Evolutionary conservation across 768 basidiomycete genomes (phyloP).

Genomic region (Suillus paluster): DNA sequence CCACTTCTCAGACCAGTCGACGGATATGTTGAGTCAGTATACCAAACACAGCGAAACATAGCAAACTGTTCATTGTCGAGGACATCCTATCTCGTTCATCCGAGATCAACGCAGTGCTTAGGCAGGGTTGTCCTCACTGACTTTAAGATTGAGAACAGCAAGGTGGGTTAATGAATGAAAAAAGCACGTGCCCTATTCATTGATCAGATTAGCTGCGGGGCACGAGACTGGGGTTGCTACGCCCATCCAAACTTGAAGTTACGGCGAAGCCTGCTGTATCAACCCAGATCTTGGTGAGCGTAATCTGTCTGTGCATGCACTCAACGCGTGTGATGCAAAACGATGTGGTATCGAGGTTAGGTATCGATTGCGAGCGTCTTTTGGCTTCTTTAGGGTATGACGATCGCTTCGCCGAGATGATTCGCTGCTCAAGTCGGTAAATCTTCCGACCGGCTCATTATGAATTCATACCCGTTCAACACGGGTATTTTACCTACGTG

Average conservation of each 20-base stretch:
- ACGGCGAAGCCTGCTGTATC: background rate
- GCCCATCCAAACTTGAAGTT: background rate
- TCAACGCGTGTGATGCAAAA: too few relatives aligned
- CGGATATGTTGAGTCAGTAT: too few relatives aligned
- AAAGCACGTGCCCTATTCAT: too few relatives aligned
- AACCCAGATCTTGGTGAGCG: background rate
- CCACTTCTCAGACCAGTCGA: too few relatives aligned
- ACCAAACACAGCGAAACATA: too few relatives aligned
- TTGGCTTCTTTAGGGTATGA: background rate
- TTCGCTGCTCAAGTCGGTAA: background rate
- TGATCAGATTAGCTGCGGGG: background rate
- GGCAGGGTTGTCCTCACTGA: too few relatives aligned
- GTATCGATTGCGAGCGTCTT: background rate
- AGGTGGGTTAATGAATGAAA: conserved; percentile 3
- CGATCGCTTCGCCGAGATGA: background rate
- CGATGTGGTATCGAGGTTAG: too few relatives aligned
- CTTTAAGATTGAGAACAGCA: background rate
- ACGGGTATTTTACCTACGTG: background rate
- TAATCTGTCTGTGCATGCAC: background rate
- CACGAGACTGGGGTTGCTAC: background rate
- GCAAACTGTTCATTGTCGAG: too few relatives aligned
- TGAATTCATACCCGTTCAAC: background rate
- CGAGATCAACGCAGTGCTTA: background rate
- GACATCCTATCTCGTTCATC: background rate
- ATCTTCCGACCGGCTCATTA: background rate